phyloP scores from a whole-genome alignment of 257 asterid species.

The Solanum verrucosum region DNA sequence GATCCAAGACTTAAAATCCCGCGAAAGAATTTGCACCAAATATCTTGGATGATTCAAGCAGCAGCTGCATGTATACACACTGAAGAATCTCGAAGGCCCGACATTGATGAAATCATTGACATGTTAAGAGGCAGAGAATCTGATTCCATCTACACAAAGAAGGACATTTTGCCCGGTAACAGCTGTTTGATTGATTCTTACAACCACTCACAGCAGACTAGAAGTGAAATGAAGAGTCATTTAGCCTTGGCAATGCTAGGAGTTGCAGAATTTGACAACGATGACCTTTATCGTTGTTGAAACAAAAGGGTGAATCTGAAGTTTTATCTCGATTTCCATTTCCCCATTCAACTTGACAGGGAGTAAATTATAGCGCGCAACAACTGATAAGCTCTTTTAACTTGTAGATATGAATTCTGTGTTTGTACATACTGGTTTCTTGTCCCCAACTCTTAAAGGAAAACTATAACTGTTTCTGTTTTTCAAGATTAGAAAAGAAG shows the following conservation, averaged over 20 bases:
- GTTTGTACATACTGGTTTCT: background rate
- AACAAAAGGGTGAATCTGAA: background rate
- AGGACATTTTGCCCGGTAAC: conserved; percentile 11
- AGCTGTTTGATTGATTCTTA: conserved; percentile 15
- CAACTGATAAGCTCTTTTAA: background rate
- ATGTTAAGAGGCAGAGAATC: conserved; percentile 46
- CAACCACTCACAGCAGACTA: conserved; percentile 39
- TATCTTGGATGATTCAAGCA: conserved; percentile 44
- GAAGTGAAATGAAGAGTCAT: conserved; percentile 72
- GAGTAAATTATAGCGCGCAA: background rate
- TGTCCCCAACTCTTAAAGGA: background rate
- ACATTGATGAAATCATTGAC: conserved; percentile 45
- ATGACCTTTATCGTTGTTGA: conserved; percentile 46
- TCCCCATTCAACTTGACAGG: background rate
- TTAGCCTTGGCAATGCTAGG: conserved; percentile 92
- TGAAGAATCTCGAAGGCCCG: conserved; percentile 58
- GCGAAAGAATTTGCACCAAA: conserved; percentile 21
- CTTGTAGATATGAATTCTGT: background rate
- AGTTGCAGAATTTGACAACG: conserved; percentile 60
- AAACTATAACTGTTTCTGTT: background rate
- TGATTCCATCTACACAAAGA: conserved; percentile 17
- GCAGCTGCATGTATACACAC: conserved; percentile 49
- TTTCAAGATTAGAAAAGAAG: background rate
- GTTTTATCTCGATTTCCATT: background rate
- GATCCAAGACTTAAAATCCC: conserved; percentile 35